Percentiles rank a stretch among this genome's conserved stretches.
phyloP scores from a whole-genome alignment of 805 yeast species.

The Pichia manshurica region DNA sequence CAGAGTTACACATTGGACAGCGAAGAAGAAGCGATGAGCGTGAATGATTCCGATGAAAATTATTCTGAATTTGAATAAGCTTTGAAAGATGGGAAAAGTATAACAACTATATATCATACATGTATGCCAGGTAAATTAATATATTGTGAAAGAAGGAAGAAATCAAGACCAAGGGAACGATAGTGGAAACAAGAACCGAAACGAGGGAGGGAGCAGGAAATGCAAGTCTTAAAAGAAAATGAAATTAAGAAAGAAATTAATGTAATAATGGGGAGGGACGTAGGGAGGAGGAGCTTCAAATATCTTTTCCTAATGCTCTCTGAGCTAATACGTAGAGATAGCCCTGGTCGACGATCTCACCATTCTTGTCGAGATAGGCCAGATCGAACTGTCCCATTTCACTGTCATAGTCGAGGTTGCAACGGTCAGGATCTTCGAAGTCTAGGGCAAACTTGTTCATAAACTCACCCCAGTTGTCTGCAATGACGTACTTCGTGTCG shows the following conservation, averaged over 20 bases:
- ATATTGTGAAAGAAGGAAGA: not conserved
- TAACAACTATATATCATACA: no score
- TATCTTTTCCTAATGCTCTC: conserved; percentile 1
- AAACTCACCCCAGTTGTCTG: conserved; percentile 85
- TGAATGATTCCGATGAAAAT: conserved; percentile 13
- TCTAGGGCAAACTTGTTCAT: conserved; percentile 75
- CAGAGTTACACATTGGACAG: conserved; percentile 17
- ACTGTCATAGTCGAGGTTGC: conserved; percentile 10
- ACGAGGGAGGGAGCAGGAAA: not conserved
- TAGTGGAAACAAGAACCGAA: not conserved
- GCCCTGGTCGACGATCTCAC: conserved; percentile 6
- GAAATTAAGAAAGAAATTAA: not conserved
- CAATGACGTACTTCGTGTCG: conserved; percentile 77
- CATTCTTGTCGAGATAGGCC: conserved; percentile 9
- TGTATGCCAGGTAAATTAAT: no score
- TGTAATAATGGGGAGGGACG: not conserved
- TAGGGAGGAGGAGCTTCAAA: conserved; percentile 1
- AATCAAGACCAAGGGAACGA: not conserved
- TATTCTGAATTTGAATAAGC: conserved; percentile 6
- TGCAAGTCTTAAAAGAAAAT: not conserved
- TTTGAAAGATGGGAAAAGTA: no score
- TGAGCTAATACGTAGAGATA: conserved; percentile 10
- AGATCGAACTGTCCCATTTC: conserved; percentile 8
- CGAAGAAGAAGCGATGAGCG: conserved; percentile 15
- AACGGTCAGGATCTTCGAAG: conserved; percentile 11